Conservation (phyloP, 192 early-diverging fungal species). For the Paraglomus occultum region DNA sequence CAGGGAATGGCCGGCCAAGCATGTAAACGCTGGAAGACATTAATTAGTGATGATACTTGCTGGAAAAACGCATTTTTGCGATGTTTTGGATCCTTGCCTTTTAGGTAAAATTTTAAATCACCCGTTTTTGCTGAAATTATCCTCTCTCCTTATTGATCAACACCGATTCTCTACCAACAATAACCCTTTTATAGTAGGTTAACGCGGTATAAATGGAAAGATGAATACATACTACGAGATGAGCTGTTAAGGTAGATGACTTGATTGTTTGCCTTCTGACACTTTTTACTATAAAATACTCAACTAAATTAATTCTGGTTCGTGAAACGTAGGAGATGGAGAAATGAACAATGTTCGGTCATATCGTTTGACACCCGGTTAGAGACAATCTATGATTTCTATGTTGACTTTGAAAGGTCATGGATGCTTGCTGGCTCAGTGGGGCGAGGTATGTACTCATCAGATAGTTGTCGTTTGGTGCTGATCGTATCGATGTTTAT, state of each 20-base stretch:
- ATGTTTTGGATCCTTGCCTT: slow-evolving; percentile 12
- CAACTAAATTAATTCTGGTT: neutral
- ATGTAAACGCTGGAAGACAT: slow-evolving; percentile 11
- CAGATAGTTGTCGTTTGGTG: neutral
- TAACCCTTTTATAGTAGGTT: slow-evolving; percentile 15
- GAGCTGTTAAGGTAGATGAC: slow-evolving; percentile 35
- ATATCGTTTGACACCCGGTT: slow-evolving; percentile 52
- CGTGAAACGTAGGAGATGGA: slow-evolving; percentile 37
- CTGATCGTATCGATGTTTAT: neutral
- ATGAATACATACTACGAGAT: slow-evolving; percentile 41
- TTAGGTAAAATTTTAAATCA: slow-evolving; percentile 2
- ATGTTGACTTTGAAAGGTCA: slow-evolving; percentile 49
- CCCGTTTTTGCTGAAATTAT: neutral
- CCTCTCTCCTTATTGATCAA: neutral
- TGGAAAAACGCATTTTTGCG: slow-evolving; percentile 12
- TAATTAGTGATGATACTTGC: slow-evolving; percentile 12
- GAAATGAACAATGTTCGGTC: slow-evolving; percentile 34
- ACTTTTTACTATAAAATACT: neutral
- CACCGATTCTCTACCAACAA: neutral
- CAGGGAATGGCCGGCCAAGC: neutral
- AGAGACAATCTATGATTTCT: slow-evolving; percentile 42
- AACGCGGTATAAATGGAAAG: slow-evolving; percentile 36
- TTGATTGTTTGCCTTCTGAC: neutral
- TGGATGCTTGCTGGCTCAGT: slow-evolving; percentile 48
- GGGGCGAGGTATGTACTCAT: slow-evolving; percentile 39